These are phyloP conservation scores for Aspergillus flavus DNA, from an alignment of 2,329 filamentous ascomycete genomes.

Conservation along the genomic window DNA sequence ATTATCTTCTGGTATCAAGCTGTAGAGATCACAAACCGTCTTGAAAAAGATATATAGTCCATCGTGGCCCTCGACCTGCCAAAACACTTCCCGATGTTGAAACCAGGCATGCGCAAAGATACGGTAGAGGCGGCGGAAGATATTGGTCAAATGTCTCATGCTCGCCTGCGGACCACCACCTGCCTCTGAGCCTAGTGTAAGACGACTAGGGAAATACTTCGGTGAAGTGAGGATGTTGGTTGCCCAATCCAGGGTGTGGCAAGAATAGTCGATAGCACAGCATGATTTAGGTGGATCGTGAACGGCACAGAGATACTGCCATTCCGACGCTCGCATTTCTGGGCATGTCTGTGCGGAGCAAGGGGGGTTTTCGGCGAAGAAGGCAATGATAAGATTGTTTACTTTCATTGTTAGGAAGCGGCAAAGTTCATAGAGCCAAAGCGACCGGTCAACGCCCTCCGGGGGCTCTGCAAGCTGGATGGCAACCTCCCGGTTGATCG, in stretches of 20 bases:
- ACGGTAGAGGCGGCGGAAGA: conserved; percentile 89
- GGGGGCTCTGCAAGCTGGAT: conserved; percentile 77
- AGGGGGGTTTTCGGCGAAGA: conserved; percentile 86
- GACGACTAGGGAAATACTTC: conserved; percentile 90
- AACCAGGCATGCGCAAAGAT: conserved; percentile 99
- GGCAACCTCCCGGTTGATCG: conserved; percentile 77
- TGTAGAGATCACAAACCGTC: conserved; percentile 90
- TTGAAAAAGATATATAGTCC: conserved; percentile 97
- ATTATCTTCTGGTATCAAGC: conserved; percentile 86
- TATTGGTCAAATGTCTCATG: conserved; percentile 78
- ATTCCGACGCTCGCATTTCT: conserved; percentile 98
- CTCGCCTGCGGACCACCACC: conserved; percentile 47
- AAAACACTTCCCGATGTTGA: conserved; percentile 92
- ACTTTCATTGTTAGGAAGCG: conserved; percentile 94
- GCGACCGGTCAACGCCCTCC: conserved; percentile 75
- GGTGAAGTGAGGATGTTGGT: conserved; percentile 91
- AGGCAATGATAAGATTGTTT: conserved; percentile 87
- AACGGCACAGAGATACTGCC: conserved; percentile 98
- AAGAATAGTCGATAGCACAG: conserved; percentile 98
- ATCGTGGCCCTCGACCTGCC: conserved; percentile 87
- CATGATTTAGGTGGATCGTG: conserved; percentile 96
- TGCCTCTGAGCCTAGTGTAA: conserved; percentile 58
- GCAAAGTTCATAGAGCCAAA: conserved; percentile 98
- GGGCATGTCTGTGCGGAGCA: conserved; percentile 89
- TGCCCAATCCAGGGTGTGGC: conserved; percentile 97